phyloP scores from a whole-genome alignment of 805 yeast species.

The Vanderwaltozyma tropicalis region DNA sequence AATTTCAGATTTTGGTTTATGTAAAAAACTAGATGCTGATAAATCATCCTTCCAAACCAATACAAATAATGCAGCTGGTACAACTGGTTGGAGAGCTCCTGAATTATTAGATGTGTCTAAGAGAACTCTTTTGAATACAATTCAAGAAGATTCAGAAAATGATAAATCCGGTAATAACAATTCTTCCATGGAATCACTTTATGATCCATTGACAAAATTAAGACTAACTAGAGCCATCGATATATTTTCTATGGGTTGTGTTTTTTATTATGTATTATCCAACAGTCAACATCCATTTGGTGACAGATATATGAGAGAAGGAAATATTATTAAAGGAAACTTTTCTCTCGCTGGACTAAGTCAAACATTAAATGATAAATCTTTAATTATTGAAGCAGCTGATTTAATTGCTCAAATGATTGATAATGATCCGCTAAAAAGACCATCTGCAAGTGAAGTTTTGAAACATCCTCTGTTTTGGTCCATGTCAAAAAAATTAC shows the following conservation, averaged over 20 bases:
- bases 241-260: constrained; percentile 90
- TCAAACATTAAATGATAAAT: constrained; percentile 18
- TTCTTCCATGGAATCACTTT: constrained; percentile 11
- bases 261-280: constrained; percentile 75
- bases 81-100: constrained; percentile 98
- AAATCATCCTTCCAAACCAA: constrained; percentile 92
- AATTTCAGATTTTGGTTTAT: constrained; percentile 92
- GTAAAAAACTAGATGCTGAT: constrained; percentile 83
- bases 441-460: constrained; percentile 64
- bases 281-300: constrained; percentile 92
- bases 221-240: constrained; percentile 84
- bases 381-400: constrained; percentile 45
- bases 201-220: constrained; percentile 37
- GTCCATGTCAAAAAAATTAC: constrained; percentile 62
- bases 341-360: constrained; percentile 37
- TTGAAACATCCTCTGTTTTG: constrained; percentile 86
- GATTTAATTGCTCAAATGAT: constrained; percentile 73
- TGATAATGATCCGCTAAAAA: constrained; percentile 44
- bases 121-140: neutral
- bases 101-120: constrained; percentile 43
- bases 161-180: neutral
- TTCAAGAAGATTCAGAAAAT: constrained; percentile 1
- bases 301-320: constrained; percentile 78
- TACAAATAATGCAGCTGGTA: constrained; percentile 80
- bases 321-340: constrained; percentile 66